A percentile compares a stretch with the other conserved stretches of the same genome.
These are phyloP conservation scores for Malus orientalis DNA, from an alignment of 306 rosid species.

Conservation along the genomic window DNA sequence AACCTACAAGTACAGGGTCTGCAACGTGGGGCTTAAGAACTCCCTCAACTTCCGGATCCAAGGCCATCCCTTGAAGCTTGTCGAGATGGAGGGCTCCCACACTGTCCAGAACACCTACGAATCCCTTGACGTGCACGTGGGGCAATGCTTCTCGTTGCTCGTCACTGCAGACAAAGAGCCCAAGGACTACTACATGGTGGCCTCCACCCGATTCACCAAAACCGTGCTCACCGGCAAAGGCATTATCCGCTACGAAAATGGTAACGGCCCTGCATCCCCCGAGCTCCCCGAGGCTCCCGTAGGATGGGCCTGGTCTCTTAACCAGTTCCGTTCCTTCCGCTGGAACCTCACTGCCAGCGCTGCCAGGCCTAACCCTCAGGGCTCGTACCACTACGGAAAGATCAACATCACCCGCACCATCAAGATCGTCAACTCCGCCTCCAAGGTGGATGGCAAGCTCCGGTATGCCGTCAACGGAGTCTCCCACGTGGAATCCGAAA, in stretches of 20 bases:
- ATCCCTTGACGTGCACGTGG: conserved; percentile 66
- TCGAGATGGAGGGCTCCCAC: conserved; percentile 86
- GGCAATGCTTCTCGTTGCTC: conserved; percentile 55
- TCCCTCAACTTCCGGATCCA: conserved; percentile 71
- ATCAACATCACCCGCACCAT: conserved; percentile 67
- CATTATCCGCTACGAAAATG: conserved; percentile 39
- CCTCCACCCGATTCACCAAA: conserved; percentile 61
- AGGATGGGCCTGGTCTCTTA: conserved; percentile 89
- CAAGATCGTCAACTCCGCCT: conserved; percentile 38
- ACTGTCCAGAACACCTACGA: conserved; percentile 53
- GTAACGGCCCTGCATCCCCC: conserved; percentile 44
- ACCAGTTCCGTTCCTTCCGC: conserved; percentile 65
- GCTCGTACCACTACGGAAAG: conserved; percentile 63
- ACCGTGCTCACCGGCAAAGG: conserved; percentile 27
- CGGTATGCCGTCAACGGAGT: conserved; percentile 65
- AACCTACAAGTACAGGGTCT: conserved; percentile 64
- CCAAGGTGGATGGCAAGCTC: conserved; percentile 36
- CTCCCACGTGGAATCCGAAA: conserved; percentile 39
- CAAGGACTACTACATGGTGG: conserved; percentile 60
- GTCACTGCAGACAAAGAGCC: conserved; percentile 59
- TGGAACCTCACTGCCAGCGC: conserved; percentile 87
- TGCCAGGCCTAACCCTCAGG: conserved; percentile 93
- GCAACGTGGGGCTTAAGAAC: conserved; percentile 62
- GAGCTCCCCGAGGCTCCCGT: conserved; percentile 46
- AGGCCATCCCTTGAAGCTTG: conserved; percentile 50